Evolutionary conservation across 176 grass and related monocot species (phyloP), one percentile per base, ranked within the genome.

Genomic region (Zoysia pacifica): DNA sequence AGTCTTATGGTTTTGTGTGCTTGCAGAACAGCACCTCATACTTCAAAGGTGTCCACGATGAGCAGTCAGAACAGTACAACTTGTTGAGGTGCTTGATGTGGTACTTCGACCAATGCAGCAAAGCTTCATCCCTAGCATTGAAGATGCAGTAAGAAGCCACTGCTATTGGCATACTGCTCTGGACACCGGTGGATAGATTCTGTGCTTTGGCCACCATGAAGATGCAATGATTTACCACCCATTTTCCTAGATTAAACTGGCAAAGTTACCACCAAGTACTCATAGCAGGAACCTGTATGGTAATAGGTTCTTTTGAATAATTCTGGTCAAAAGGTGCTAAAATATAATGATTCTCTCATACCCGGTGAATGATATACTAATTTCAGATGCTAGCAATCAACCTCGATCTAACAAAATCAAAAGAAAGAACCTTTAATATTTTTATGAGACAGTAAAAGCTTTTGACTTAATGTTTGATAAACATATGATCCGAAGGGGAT

Each of bases 261-360:
- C 39, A 18, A 19, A 66, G 36, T 61, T 66, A 60, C 55, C 49
- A 90, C 43, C 65, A 50, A 61, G 48, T 78, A 28, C 69, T 82
- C 63, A 51, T 11, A 78, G 48, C 55, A 74, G 69, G 81, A 73
- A 20, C 61, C 82, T 78, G 85, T 60, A 41, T 76, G 18, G 82
- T 73, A 7, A 15, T 66, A 43, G 10, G 11, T 56, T 37, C 15
- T 28, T 36, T 12, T 69, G 14, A 53, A 62, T n/a, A 68, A 37
- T 48, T 86, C 8, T 42, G 36, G 2, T 36, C 9, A 38, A 64
- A 12, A 35, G 62, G 12, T 52, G 73, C 4, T n/a, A 40, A 73
- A 63, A 40, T 5, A n/a, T 48, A 4, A 19, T 18, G 48, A 65
- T 52, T 78, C 0, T 28, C 16, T 13, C 13, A 40, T 48, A 35